Percentiles rank a stretch among this genome's conserved stretches.
These are phyloP conservation scores for Spergularia azorica DNA, from an alignment of 179 eudicot species.

Conservation along the genomic window DNA sequence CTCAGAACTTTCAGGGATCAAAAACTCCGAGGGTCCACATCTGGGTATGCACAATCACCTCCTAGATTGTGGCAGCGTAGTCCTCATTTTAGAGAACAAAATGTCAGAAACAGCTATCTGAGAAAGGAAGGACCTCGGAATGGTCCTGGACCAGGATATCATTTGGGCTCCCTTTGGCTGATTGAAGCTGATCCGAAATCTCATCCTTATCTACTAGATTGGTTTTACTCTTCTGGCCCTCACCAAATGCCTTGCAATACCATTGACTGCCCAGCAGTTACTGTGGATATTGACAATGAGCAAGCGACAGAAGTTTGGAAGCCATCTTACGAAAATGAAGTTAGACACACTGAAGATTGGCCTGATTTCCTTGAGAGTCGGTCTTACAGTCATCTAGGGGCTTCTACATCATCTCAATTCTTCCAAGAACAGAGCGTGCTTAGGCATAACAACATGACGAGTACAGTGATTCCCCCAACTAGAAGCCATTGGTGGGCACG, in stretches of 20 bases:
- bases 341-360: conserved; percentile 45
- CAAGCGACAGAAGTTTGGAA: conserved; percentile 40
- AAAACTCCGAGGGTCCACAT: conserved; percentile 39
- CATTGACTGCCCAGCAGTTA: conserved; percentile 28
- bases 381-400: conserved; percentile 48
- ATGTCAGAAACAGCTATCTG: conserved; percentile 42
- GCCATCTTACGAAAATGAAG: conserved; percentile 38
- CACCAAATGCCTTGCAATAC: conserved; percentile 32
- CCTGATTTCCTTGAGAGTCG: conserved; percentile 41
- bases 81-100: conserved; percentile 39
- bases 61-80: conserved; percentile 42
- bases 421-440: conserved; percentile 42
- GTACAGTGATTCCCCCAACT: conserved; percentile 24
- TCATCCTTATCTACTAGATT: conserved; percentile 79
- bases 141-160: conserved; percentile 34
- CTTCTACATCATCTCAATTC: conserved; percentile 66
- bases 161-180: conserved; percentile 63
- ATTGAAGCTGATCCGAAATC: conserved; percentile 53
- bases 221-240: conserved; percentile 65
- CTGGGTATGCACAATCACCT: conserved; percentile 33
- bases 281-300: conserved; percentile 37
- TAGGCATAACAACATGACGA: conserved; percentile 37
- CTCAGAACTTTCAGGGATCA: conserved; percentile 66
- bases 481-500: conserved; percentile 84
- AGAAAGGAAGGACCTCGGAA: conserved; percentile 43